These are phyloP conservation scores for Amanita exitialis DNA, from an alignment of 768 basidiomycete species.

Conservation along the genomic window DNA sequence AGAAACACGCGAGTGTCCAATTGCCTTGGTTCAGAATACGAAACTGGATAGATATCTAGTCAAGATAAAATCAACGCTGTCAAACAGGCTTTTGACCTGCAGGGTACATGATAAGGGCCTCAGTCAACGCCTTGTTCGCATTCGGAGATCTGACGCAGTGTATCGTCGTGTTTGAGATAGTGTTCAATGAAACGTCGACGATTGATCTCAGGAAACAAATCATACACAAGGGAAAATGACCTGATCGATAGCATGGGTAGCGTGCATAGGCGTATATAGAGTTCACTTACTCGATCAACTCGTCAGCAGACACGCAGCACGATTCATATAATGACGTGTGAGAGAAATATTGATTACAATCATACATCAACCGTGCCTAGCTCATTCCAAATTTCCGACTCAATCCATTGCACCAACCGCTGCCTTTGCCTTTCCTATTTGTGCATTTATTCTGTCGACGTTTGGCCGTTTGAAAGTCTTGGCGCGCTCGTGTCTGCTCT, in stretches of 20 bases:
- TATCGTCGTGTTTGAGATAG: slow-evolving; percentile 53
- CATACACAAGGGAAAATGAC: slow-evolving; percentile 24
- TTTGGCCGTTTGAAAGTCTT: too few species aligned
- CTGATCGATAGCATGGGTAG: slow-evolving; percentile 9
- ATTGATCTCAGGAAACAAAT: slow-evolving; percentile 35
- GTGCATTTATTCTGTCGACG: too few species aligned
- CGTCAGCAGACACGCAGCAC: slow-evolving; percentile 41
- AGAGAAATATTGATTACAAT: slow-evolving; percentile 5
- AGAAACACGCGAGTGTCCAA: slow-evolving; percentile 25
- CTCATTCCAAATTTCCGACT: slow-evolving; percentile 45
- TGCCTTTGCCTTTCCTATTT: too few species aligned
- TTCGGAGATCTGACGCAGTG: slow-evolving; percentile 23
- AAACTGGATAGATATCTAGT: slow-evolving; percentile 23
- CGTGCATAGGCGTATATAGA: neutral
- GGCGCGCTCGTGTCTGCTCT: too few species aligned
- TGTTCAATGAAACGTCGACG: slow-evolving; percentile 52
- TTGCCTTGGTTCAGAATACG: slow-evolving; percentile 36
- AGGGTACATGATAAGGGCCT: slow-evolving; percentile 40
- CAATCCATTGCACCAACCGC: too few species aligned
- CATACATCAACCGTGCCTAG: slow-evolving; percentile 47
- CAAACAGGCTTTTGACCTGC: slow-evolving; percentile 16
- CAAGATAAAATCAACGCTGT: too few species aligned
- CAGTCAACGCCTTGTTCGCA: slow-evolving; percentile 13
- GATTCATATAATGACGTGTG: slow-evolving; percentile 32
- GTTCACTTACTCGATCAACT: slow-evolving; percentile 28